Evolutionary conservation across 352 stramenopile species (phyloP).

Genomic region (Aphanomyces euteiches): DNA sequence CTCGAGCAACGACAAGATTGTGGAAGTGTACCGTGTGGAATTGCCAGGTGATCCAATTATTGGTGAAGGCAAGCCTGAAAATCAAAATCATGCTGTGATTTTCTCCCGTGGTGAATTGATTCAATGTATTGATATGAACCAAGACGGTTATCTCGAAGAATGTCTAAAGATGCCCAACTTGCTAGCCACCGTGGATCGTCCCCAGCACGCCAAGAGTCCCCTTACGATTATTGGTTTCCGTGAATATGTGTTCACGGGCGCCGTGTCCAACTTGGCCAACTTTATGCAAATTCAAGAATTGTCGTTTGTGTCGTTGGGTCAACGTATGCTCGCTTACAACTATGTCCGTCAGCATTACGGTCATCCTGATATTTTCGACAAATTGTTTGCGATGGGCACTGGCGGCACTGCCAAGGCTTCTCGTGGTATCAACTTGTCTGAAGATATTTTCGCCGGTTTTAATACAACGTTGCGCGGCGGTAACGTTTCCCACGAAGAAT

Average conservation of each 20-base stretch:
- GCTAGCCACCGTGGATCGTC: constrained; percentile 70
- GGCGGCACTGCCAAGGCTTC: constrained; percentile 79
- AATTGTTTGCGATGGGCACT: constrained; percentile 78
- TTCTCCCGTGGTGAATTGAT: constrained; percentile 82
- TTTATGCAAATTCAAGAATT: constrained; percentile 87
- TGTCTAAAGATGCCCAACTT: constrained; percentile 79
- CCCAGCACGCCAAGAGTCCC: constrained; percentile 59
- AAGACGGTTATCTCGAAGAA: constrained; percentile 74
- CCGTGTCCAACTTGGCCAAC: constrained; percentile 75
- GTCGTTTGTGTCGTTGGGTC: constrained; percentile 75
- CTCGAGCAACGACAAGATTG: constrained; percentile 54
- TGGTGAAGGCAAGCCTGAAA: constrained; percentile 85
- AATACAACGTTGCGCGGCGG: constrained; percentile 75
- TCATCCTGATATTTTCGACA: constrained; percentile 86
- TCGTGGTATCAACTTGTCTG: constrained; percentile 77
- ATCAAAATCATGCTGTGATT: constrained; percentile 87
- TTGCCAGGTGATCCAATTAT: constrained; percentile 78
- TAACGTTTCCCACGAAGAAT: constrained; percentile 73
- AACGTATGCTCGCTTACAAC: constrained; percentile 73
- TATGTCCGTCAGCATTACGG: constrained; percentile 82
- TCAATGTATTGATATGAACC: constrained; percentile 90
- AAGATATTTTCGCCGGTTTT: constrained; percentile 88
- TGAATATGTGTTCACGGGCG: constrained; percentile 81
- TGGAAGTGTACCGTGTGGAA: constrained; percentile 78
- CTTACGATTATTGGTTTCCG: constrained; percentile 85